A percentile compares a stretch with the other conserved stretches of the same genome.
phyloP scores from a whole-genome alignment of 106 monocot species.

The Gastrodia elata region DNA sequence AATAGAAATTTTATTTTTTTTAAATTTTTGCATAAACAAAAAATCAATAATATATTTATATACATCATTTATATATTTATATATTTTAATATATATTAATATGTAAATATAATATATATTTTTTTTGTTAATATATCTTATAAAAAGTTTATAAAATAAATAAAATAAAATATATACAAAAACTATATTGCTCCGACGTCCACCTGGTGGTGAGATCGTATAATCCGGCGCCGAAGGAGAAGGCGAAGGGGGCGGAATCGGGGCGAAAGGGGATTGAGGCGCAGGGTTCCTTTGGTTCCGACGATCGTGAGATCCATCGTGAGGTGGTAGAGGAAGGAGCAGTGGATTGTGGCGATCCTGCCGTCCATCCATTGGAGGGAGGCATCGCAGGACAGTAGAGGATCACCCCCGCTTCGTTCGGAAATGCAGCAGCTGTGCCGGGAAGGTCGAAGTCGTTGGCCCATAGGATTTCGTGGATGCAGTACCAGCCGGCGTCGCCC shows the following conservation, averaged over 20 bases:
- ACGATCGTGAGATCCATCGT: conserved; percentile 37
- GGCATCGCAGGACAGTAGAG: conserved; percentile 51
- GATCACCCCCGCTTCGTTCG: conserved; percentile 35
- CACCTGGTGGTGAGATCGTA: conserved; percentile 38
- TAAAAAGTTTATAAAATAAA: too few relatives aligned
- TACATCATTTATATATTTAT: too few relatives aligned
- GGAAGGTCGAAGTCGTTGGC: conserved; percentile 53
- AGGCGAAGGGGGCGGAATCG: conserved; percentile 24
- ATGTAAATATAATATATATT: too few relatives aligned
- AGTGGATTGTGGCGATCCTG: conserved; percentile 47
- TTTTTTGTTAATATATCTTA: too few relatives aligned
- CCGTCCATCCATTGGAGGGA: conserved; percentile 57
- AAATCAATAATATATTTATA: too few relatives aligned
- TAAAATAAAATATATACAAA: too few relatives aligned
- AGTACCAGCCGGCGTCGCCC: conserved; percentile 82
- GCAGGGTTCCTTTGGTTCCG: conserved; percentile 57
- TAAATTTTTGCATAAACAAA: too few relatives aligned
- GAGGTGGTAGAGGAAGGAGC: conserved; percentile 57
- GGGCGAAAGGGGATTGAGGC: conserved; percentile 57
- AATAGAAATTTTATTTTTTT: too few relatives aligned
- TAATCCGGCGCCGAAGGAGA: conserved; percentile 28
- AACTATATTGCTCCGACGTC: too few relatives aligned
- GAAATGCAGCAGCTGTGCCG: conserved; percentile 39
- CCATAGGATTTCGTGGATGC: conserved; percentile 64
- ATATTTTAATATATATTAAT: too few relatives aligned